These are phyloP conservation scores for Ophiostoma australiae DNA, from an alignment of 2,329 filamentous ascomycete species.

Conservation along the genomic window DNA sequence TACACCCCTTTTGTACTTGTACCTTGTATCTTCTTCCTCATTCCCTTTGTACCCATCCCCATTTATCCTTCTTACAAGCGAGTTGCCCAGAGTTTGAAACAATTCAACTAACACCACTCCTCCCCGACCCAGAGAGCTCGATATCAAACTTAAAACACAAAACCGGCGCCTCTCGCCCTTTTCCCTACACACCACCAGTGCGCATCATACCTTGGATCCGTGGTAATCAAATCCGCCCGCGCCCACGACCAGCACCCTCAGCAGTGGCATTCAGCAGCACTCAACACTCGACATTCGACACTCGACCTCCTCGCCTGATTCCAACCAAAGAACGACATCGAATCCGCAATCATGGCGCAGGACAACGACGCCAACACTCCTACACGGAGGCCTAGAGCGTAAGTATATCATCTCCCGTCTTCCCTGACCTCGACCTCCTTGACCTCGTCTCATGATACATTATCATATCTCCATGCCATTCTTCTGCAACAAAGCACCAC, in stretches of 20 bases:
- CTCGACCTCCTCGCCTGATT: conserved; percentile 7
- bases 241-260: too few relatives aligned
- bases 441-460: neutral
- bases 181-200: conserved; percentile 6
- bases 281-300: neutral
- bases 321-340: neutral
- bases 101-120: conserved; percentile 9
- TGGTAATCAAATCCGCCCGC: conserved; percentile 1
- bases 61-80: conserved; percentile 5
- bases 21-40: neutral
- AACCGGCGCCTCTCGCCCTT: neutral
- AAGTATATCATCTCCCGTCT: conserved; percentile 2
- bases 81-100: neutral
- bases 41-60: conserved; percentile 3
- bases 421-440: neutral
- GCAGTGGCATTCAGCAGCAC: neutral
- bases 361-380: conserved; percentile 18
- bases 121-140: neutral
- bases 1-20: neutral
- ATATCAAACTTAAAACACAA: conserved; percentile 4
- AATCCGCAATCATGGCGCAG: conserved; percentile 19
- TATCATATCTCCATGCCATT: neutral
- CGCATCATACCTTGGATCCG: conserved; percentile 18
- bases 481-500: neutral
- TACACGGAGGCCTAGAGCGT: conserved; percentile 20